These are phyloP conservation scores for Nadsonia starkeyi-henricii DNA, from an alignment of 1,139 yeast genomes.

Conservation along the genomic window DNA sequence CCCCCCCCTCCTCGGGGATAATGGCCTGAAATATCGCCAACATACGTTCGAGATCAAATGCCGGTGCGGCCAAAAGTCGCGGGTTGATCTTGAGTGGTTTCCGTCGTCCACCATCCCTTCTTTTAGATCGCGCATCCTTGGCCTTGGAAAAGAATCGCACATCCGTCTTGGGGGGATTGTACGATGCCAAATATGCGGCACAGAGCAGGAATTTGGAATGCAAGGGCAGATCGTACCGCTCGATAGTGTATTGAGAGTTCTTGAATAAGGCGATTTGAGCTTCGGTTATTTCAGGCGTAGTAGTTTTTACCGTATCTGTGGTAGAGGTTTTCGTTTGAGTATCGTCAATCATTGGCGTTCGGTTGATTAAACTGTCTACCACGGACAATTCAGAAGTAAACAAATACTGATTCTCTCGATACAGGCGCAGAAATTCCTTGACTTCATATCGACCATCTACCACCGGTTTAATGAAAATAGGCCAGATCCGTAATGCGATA, in stretches of 20 bases:
- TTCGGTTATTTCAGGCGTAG: constrained; percentile 3
- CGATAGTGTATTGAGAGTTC: constrained; percentile 10
- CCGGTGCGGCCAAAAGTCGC: constrained; percentile 42
- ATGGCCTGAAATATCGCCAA: constrained; percentile 53
- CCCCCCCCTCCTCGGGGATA: constrained; percentile 17
- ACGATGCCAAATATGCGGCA: constrained; percentile 62
- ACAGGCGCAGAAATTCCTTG: constrained; percentile 34
- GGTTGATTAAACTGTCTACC: constrained; percentile 14
- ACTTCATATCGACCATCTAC: constrained; percentile 22
- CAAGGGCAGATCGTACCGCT: constrained; percentile 28
- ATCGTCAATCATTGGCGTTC: constrained; percentile 1
- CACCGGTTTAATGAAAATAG: constrained; percentile 33
- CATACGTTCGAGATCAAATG: constrained; percentile 55
- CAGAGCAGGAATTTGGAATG: constrained; percentile 48
- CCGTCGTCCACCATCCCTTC: constrained; percentile 30
- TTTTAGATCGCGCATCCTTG: constrained; percentile 34
- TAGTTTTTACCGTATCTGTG: background rate
- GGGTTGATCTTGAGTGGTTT: constrained; percentile 36
- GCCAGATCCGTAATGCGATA: constrained; percentile 37
- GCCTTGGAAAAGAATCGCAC: constrained; percentile 45
- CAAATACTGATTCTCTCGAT: constrained; percentile 30
- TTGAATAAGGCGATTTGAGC: constrained; percentile 8
- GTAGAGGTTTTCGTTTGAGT: background rate
- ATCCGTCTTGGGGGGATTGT: constrained; percentile 46
- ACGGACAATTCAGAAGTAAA: constrained; percentile 32